Base-by-base conservation (phyloP, 495 filamentous ascomycete genomes). In the Articulospora tetracladia region DNA sequence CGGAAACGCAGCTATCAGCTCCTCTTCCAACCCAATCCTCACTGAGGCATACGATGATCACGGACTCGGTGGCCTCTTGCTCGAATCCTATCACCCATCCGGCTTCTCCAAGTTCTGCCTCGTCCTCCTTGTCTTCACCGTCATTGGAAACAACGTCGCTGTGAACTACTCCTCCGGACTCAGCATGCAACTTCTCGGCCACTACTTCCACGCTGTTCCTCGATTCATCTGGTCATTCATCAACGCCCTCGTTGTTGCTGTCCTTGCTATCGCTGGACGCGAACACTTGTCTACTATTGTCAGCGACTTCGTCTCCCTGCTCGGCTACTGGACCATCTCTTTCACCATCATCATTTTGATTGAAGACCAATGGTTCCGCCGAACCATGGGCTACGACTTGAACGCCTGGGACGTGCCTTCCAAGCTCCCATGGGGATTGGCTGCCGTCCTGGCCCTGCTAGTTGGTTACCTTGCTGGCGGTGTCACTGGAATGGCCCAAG, bases 361-460 rank as follows among this genome's bases (percentile, higher is more conserved):
- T 12, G 86, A 89, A 60, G 83, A 89, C 67, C 82, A 81, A 59
- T 54, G 78, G 44, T 87, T 87, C 73, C 78, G 85, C 17, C 30
- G 58, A 28, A 30, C 17, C 1, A 74, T 74, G 23, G 70, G 72
- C 26, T 83, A 83, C 61, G 67, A 83, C 56, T 69, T 82, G 44
- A 72, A 78, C 11, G 77, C 64, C 22, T 84, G 81, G 81, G 75
- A 84, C 58, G 70, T 70, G 12, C 76, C 75, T 1, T 62, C 48
- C 3, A 71, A 69, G 58, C 56, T 84, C 49, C 81, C 81, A 0
- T 36, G 74, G 32, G 81, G 81, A 2, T 64, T 75, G 28, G 81
- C 76, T 15, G 81, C 72, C 23, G 71, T 76, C 0, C 22, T 71
- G 48, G 72, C 79, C 1, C 77, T 83, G 47, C 59, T 72, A 6